These are phyloP conservation scores for Neoboletus brunneissimus DNA, from an alignment of 768 basidiomycete genomes.

Conservation along the genomic window DNA sequence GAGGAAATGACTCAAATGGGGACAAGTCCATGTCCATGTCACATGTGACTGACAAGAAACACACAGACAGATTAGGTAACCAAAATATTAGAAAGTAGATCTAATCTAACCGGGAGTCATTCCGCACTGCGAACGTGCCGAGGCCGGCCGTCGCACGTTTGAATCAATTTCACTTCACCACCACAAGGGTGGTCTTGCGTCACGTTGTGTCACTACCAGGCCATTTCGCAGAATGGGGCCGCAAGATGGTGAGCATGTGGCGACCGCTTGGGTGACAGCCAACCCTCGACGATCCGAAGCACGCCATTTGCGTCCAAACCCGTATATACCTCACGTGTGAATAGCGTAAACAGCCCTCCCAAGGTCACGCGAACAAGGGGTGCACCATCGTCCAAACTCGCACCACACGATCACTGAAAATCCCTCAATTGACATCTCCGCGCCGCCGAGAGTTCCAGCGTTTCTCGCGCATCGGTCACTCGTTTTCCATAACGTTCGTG, in stretches of 20 bases:
- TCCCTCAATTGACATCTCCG: background rate
- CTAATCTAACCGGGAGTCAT: conserved; percentile 16
- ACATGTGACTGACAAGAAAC: conserved; percentile 19
- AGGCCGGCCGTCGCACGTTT: background rate
- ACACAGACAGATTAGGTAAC: background rate
- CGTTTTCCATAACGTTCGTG: background rate
- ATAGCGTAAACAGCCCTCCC: too few relatives aligned
- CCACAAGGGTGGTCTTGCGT: background rate
- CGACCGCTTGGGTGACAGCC: background rate
- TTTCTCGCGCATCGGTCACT: background rate
- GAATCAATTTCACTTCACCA: background rate
- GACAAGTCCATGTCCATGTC: conserved; percentile 27
- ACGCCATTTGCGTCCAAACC: too few relatives aligned
- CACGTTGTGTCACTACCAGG: background rate
- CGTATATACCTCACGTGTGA: too few relatives aligned
- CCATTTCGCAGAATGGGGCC: too few relatives aligned
- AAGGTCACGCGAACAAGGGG: background rate
- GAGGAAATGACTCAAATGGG: conserved; percentile 34
- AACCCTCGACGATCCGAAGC: too few relatives aligned
- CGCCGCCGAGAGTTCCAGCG: background rate
- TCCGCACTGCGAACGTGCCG: too few relatives aligned
- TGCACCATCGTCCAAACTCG: background rate
- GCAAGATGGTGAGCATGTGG: background rate
- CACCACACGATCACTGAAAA: background rate
- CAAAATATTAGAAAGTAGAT: background rate